Evolutionary conservation across 31 red algal species (phyloP).

Genomic region (Odonthalia washingtoniensis): DNA sequence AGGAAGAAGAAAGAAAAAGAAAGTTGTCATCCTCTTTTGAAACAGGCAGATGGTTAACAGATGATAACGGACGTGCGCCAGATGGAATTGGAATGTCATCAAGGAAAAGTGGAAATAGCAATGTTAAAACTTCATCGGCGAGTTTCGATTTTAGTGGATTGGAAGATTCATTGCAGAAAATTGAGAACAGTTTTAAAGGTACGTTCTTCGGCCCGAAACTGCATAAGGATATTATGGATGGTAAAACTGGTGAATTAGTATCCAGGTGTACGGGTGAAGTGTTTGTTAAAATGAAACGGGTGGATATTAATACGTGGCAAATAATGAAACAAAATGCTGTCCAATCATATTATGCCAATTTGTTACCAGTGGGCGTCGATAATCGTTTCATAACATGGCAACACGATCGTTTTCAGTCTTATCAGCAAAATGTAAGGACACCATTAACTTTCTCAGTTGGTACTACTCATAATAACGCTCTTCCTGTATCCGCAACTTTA

Average conservation of each 20-base stretch:
- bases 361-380: constrained; percentile 39
- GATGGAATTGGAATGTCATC: constrained; percentile 58
- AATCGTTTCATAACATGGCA: constrained; percentile 22
- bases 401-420: not conserved
- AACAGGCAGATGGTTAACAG: not conserved
- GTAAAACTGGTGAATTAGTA: constrained; percentile 51
- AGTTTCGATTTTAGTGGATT: constrained; percentile 48
- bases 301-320: constrained; percentile 21
- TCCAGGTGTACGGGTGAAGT: constrained; percentile 54
- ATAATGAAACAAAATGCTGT: constrained; percentile 38
- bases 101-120: constrained; percentile 27
- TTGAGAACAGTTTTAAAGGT: constrained; percentile 45
- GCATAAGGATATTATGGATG: constrained; percentile 63
- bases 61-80: constrained; percentile 5
- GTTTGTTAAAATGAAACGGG: constrained; percentile 32
- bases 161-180: constrained; percentile 30
- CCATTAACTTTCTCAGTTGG: no score
- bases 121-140: constrained; percentile 56
- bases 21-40: no score
- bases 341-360: constrained; percentile 56
- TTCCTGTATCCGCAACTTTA: no score
- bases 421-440: no score
- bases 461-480: constrained; percentile 4
- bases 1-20: not conserved
- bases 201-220: constrained; percentile 58